Evolutionary conservation across 371 early-diverging fungal species (phyloP).

Genomic region (Entomophthora muscae): DNA sequence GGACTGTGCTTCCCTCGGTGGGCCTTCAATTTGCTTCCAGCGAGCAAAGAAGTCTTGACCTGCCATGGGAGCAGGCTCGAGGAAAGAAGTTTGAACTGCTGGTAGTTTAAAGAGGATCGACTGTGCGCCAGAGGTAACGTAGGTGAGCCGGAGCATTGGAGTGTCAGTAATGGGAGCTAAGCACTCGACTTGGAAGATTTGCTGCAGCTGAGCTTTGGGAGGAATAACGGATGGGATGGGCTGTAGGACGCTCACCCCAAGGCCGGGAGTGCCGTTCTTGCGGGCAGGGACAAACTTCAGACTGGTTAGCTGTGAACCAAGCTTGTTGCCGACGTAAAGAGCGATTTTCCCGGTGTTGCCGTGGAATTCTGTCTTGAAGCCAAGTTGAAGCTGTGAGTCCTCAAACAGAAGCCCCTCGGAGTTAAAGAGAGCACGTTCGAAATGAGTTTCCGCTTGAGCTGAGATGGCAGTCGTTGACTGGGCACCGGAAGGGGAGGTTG

Average conservation of each 20-base stretch:
- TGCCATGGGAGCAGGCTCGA: constrained; percentile 62
- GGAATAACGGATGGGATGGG: constrained; percentile 28
- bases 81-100: constrained; percentile 62
- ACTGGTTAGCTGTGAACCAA: constrained; percentile 21
- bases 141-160: constrained; percentile 45
- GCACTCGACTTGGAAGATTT: constrained; percentile 55
- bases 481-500: neutral
- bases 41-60: constrained; percentile 74
- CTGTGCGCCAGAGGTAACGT: constrained; percentile 27
- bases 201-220: constrained; percentile 53
- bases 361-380: constrained; percentile 76
- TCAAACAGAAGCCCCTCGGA: constrained; percentile 80
- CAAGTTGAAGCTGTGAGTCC: constrained; percentile 66
- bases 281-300: constrained; percentile 18
- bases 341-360: constrained; percentile 69
- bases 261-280: constrained; percentile 16
- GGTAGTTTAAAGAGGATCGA: constrained; percentile 51
- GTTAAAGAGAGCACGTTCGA: constrained; percentile 34
- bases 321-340: constrained; percentile 75
- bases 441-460: constrained; percentile 33
- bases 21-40: constrained; percentile 89
- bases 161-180: constrained; percentile 26
- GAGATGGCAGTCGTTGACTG: constrained; percentile 16
- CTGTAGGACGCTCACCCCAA: constrained; percentile 17
- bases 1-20: constrained; percentile 55